Base-by-base conservation (phyloP, 2,329 filamentous ascomycete genomes). In the Diaporthe sp. region DNA sequence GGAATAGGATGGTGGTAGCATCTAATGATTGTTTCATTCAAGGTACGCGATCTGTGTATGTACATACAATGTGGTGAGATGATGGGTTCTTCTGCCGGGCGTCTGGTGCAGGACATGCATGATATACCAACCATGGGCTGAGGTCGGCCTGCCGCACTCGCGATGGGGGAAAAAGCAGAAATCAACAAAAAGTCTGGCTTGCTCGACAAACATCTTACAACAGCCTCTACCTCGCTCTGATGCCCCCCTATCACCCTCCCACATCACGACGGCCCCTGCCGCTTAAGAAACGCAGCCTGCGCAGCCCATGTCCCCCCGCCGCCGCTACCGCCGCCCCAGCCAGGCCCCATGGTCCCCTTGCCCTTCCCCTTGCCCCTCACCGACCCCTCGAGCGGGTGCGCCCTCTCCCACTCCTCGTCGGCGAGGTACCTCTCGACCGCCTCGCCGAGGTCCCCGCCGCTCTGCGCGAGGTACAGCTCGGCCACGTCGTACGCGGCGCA, bases 401-500 rank as follows among this genome's bases (percentile, higher is more conserved):
- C 88, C 78, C 87, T 89, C 84, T 95, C 94, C 94, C 94, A 96
- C 72, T 87, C 87, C 82, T 95, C 94, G 77, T 97, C 94, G 4
- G 91, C 93, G 77, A 90, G 87, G 82, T 91, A 95, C 4, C 89
- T 87, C 51, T 89, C 87, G 9, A 94, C 88, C 0, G 94, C 94
- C 39, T 84, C 82, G 4, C 91, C 89, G 22, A 96, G 85, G 79
- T 95, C 88, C 82, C 94, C 95, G 10, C 88, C 87, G 31, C 88
- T 86, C 82, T 94, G 92, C 80, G 95, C 90, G 58, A 97, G 87
- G 82, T 97, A 97, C 28, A 96, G 82, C 39, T 94, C 82, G 1
- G 94, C 94, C 69, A 95, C 87, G 81, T 95, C 93, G 84, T 92
- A 96, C 86, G 96, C 93, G 34, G 90, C 86, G 39, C 94, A 93